Base-by-base conservation (phyloP, 2,329 filamentous ascomycete genomes). In the Macrophomina pseudophaseolina region DNA sequence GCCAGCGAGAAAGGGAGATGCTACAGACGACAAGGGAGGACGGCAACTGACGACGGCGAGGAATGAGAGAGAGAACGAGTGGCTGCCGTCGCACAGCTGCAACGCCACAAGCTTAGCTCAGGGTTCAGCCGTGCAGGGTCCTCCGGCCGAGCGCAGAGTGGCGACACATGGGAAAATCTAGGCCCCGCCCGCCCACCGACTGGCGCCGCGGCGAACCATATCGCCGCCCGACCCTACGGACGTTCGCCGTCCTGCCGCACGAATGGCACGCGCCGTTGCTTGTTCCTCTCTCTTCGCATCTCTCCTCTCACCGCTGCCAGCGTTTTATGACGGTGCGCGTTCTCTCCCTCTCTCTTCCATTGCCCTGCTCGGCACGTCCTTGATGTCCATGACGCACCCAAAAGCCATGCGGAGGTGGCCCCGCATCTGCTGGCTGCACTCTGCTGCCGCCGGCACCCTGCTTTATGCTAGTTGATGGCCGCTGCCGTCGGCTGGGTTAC, bases 111-210 rank as follows among this genome's bases (percentile, higher is more conserved):
- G 42, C 18, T 49, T 11, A 35, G 44, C 46, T 28, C 58, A 62
- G 58, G 58, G 58, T 62, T 62, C 58, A 62, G 56, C 56, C n/a
- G 56, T 9, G 56, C 54, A 58, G 54, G 54, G 54, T 58, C 54
- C 54, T 44, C 7, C 44, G 35, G 54, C 54, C 54, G 23, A 44
- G 54, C 38, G 28, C 56, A 33, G 40, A 38, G 58, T 62, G 58
- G 58, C 58, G 44, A 62, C 58, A 23, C 23, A 23, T 23, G 23
- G 23, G n/a, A 32, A 18, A 35, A 49, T 62, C 58, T 62, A 62
- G 58, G 58, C 58, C 54, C 44, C n/a, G 30, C 58, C 40, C 40
- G 44, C 58, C 32, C 58, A 62, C 30, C 32, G 58, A 35, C 33
- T 35, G 35, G n/a, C 9, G 23, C 28, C 38, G 38, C 40, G 32